Base-by-base conservation (phyloP, 2,329 filamentous ascomycete species). In the Alternaria viburni region DNA sequence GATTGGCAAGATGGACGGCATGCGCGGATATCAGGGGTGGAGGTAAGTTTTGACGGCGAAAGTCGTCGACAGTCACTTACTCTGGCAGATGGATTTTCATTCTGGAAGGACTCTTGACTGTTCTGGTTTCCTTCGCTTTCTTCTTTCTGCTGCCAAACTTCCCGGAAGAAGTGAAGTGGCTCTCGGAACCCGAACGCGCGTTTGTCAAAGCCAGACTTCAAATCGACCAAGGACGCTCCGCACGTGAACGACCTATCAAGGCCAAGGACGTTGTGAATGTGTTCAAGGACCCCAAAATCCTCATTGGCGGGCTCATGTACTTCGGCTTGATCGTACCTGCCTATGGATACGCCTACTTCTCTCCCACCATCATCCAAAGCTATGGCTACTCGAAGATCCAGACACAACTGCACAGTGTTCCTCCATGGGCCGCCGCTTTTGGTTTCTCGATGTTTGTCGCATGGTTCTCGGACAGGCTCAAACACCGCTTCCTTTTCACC, bases 1-100 rank as follows among this genome's bases (percentile, higher is more conserved):
- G 0, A 96, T 97, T 66, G 92, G 92, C n/a, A 92, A 96, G 74
- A 94, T 97, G 92, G 87, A 93, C 68, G 87, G 87, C 4, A 67
- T 91, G 11, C 80, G 83, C 9, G 88, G 88, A 21, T 96, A 94
- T 73, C 71, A 79, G 1, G 92, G 90, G 10, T 96, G 92, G 92
- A 84, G 91, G 49, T 52, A 25, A 11, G 21, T 21, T 21, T 21
- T 21, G 21, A 21, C 21, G 21, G 21, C 4, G 21, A 21, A 21
- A 21, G 21, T 21, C 21, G 21, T 21, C 21, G 21, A 21, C 21
- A 21, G 3, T 21, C 21, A 21, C 21, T 21, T 21, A 21, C 21
- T 21, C 10, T n/a, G 30, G 19, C 30, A 52, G 49, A 12, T 94
- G 91, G 90, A 91, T 93, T 67, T 94, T 95, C 76, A 91, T 97